A percentile compares a stretch with the other conserved stretches of the same genome.
phyloP scores from a whole-genome alignment of 2,329 filamentous ascomycete species.

The Botryotinia globosa region DNA sequence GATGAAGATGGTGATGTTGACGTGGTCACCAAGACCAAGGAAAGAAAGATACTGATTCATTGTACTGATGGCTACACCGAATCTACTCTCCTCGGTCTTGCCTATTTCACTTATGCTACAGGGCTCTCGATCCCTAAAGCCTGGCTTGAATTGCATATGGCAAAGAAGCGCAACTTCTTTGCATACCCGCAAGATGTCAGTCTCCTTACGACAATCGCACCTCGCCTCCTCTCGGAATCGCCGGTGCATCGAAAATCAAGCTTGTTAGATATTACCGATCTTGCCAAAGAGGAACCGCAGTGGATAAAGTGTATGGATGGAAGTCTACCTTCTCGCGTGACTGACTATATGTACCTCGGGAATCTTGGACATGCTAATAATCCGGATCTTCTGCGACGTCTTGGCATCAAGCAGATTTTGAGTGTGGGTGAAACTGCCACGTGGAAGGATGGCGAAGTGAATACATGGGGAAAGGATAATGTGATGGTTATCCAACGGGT shows the following conservation, averaged over 20 bases:
- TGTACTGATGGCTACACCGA: slow-evolving; percentile 97
- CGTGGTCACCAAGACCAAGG: slow-evolving; percentile 44
- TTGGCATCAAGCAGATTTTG: slow-evolving; percentile 84
- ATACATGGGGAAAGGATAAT: slow-evolving; percentile 74
- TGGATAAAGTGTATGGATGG: slow-evolving; percentile 88
- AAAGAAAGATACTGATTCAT: slow-evolving; percentile 76
- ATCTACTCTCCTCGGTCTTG: slow-evolving; percentile 80
- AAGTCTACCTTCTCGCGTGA: slow-evolving; percentile 81
- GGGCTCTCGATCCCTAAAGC: slow-evolving; percentile 77
- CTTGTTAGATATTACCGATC: slow-evolving; percentile 50
- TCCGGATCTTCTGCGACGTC: slow-evolving; percentile 70
- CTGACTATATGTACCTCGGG: slow-evolving; percentile 94
- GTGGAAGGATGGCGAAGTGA: slow-evolving; percentile 70
- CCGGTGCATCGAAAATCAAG: slow-evolving; percentile 52
- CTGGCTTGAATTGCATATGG: slow-evolving; percentile 80
- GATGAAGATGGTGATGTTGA: slow-evolving; percentile 55
- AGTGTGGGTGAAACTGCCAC: slow-evolving; percentile 87
- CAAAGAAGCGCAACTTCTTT: slow-evolving; percentile 88
- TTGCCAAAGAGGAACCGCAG: slow-evolving; percentile 60
- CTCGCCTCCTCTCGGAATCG: slow-evolving; percentile 70
- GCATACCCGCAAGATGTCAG: slow-evolving; percentile 89
- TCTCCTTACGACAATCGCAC: slow-evolving; percentile 72
- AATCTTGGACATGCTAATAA: slow-evolving; percentile 95
- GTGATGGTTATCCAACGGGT: slow-evolving; percentile 79
- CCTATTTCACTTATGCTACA: slow-evolving; percentile 91